Base-by-base conservation (phyloP, 306 rosid species). In the barrel medic (Medicago truncatula) region DNA sequence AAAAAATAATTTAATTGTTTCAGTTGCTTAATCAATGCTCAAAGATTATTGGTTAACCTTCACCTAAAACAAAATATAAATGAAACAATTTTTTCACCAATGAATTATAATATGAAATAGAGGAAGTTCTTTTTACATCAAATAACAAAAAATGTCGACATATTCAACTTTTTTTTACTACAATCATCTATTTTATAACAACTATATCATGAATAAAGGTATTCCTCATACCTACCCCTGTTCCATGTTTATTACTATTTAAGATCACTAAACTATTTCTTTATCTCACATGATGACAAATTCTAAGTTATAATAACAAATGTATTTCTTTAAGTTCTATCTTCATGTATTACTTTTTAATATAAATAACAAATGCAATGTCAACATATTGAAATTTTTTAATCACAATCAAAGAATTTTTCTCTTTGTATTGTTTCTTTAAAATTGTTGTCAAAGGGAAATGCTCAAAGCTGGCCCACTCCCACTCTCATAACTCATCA, bases 401-500 rank as follows among this genome's bases (percentile, higher is more conserved):
- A 67, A 13, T 3, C 0, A 67, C 4, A 21, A 67, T 13, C 9
- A 41, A 40, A 4, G 4, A 38, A 15, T 3, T 38, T 44, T 46
- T 43, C 18, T 6, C 10, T 28, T 6, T 1, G 34, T 12, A 6
- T 3, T 16, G 9, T 44, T 2, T 15, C 1, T 61, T 61, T 17
- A 21, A 44, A 36, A 36, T n/a, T 8, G 9, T 17, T 14, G 73
- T 68, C 59, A 47, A 47, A 28, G 2, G 4, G 4, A 47, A 49
- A 15, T 28, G 43, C 25, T 0, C 25, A 53, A 46, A 23, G 23
- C 13, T 46, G 53, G 41, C 59, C 74, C 74, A 69, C 64, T 71
- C 12, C 75, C 46, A 70, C 46, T 4, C 0, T 47, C 60, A 47
- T 44, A 21, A 9, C 28, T 8, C 9, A 31, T 2, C 3, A 12